Base-by-base conservation (phyloP, 495 filamentous ascomycete genomes). In the Pseudoneurospora amorphoporcata region DNA sequence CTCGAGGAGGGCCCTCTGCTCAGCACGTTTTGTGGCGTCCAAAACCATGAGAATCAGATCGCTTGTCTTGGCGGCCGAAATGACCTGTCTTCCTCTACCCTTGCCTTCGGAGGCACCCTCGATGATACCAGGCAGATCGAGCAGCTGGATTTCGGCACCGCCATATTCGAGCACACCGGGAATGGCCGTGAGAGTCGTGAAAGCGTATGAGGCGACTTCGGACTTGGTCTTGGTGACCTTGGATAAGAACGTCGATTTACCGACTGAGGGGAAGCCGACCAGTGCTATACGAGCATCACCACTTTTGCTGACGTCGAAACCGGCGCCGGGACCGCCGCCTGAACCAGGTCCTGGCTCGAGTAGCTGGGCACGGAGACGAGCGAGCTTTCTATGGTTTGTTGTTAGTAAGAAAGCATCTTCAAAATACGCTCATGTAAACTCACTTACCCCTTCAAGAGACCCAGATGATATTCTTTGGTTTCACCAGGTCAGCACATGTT, bases 161-260 rank as follows among this genome's bases (percentile, higher is more conserved):
- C 94, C 96, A 82, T 99, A 99, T 83, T 98, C 96, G 73, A 99
- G 86, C 9, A 99, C 96, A 74, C 96, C 96, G 16, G 96, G 96
- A 73, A 99, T 99, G 16, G 96, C 96, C 3, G 96, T 99, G 35
- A 99, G 85, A 0, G 96, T 99, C 6, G 96, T 99, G 88, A 99
- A 99, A 71, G 94, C 91, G 82, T 99, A 99, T 0, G 95, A 91
- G 3, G 96, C 96, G 40, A 98, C 93, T 81, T 97, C 95, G 74
- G 93, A 95, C 81, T 94, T 96, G 38, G 96, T 99, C 82, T 98
- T 98, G 71, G 96, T 99, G 82, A 99, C 97, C 79, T 99, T 98
- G 72, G 96, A 98, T 39, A 99, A 83, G 77, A 99, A 98, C 0
- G 96, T 99, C 9, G 96, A 99, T 84, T 99, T 99, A 77, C 96